Conservation (phyloP, 2,329 filamentous ascomycete species). For the Lasiodiplodia sp. region DNA sequence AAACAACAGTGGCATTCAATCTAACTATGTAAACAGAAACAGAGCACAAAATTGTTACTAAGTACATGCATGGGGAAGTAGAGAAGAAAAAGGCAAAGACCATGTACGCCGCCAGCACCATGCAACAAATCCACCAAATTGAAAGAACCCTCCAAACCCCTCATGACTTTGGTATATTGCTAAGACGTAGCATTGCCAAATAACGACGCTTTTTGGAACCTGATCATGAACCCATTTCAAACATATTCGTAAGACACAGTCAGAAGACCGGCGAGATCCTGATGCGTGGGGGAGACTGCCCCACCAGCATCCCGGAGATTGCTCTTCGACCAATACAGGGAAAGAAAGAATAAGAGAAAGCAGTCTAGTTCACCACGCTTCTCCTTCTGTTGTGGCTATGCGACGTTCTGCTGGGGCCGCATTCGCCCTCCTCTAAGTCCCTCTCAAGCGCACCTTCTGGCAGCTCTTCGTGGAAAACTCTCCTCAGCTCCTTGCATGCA, state of each 20-base stretch:
- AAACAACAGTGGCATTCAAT: not conserved
- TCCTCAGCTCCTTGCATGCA: conserved; percentile 58
- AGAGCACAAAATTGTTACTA: not conserved
- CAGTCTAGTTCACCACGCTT: conserved; percentile 19
- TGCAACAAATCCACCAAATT: not conserved
- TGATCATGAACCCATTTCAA: not conserved
- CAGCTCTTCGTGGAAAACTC: conserved; percentile 23
- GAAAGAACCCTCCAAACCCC: not conserved
- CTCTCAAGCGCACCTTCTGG: conserved; percentile 9
- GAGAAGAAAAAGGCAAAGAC: not conserved
- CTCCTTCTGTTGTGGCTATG: conserved; percentile 8
- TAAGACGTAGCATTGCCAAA: conserved; percentile 16
- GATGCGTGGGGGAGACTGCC: not conserved
- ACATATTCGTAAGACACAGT: not conserved
- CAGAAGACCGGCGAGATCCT: not conserved
- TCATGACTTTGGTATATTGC: conserved; percentile 15
- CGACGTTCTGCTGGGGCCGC: not conserved
- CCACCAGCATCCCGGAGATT: not conserved
- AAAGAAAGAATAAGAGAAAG: not conserved
- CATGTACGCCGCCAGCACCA: not conserved
- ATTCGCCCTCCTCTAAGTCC: conserved; percentile 1
- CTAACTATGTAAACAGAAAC: not conserved
- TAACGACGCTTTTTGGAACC: conserved; percentile 14
- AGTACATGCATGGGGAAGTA: not conserved
- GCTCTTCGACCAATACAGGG: not conserved